Evolutionary conservation across 2,329 filamentous ascomycete species (phyloP).

Genomic region (Purpureocillium lavendulum): DNA sequence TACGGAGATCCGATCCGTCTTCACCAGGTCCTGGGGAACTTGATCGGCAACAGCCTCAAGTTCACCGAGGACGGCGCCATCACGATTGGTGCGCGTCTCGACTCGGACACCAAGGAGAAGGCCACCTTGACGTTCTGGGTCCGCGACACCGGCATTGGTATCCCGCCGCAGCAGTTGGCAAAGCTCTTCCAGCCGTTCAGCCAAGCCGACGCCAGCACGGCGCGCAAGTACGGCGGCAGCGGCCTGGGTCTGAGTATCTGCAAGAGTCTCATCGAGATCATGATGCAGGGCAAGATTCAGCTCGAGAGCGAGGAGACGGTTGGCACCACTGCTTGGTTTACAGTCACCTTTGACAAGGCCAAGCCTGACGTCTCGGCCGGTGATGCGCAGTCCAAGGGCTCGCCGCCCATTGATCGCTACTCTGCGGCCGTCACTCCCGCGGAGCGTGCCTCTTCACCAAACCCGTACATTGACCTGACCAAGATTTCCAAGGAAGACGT

Average conservation of each 20-base stretch:
- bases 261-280: slow-evolving; percentile 87
- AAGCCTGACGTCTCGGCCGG: slow-evolving; percentile 50
- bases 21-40: slow-evolving; percentile 66
- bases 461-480: slow-evolving; percentile 57
- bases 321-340: slow-evolving; percentile 70
- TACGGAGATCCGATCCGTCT: slow-evolving; percentile 59
- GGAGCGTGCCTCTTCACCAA: slow-evolving; percentile 30
- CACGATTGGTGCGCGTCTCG: slow-evolving; percentile 69
- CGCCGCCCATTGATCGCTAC: slow-evolving; percentile 27
- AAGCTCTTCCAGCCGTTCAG: slow-evolving; percentile 90
- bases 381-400: slow-evolving; percentile 34
- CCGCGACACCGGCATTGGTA: slow-evolving; percentile 84
- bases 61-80: slow-evolving; percentile 84
- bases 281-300: slow-evolving; percentile 80
- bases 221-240: slow-evolving; percentile 84
- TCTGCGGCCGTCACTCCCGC: slow-evolving; percentile 17
- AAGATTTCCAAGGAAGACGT: slow-evolving; percentile 68
- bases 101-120: slow-evolving; percentile 60
- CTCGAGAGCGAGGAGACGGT: slow-evolving; percentile 67
- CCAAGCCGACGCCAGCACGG: slow-evolving; percentile 85
- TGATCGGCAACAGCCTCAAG: slow-evolving; percentile 89
- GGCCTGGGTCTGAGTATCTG: slow-evolving; percentile 88
- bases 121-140: slow-evolving; percentile 80
- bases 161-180: slow-evolving; percentile 70
- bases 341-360: slow-evolving; percentile 78